phyloP scores from a whole-genome alignment of 768 basidiomycete species.

The Kwoniella pini region DNA sequence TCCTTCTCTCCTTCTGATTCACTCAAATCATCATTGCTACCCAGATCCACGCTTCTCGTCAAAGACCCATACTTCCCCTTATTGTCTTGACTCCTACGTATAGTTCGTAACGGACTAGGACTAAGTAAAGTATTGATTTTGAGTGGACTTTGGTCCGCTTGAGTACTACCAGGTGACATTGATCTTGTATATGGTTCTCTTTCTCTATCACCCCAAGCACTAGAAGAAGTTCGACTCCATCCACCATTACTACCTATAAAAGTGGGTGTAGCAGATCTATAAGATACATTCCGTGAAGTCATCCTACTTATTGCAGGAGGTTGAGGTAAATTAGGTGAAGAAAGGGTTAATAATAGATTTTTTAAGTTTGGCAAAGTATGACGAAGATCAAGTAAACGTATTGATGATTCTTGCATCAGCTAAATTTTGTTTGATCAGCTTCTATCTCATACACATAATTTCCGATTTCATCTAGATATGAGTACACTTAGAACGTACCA shows the following conservation, averaged over 20 bases:
- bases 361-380: constrained; percentile 97
- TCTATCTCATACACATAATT: too few species aligned
- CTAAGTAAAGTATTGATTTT: background rate
- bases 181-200: background rate
- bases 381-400: constrained; percentile 86
- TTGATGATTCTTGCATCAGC: constrained; percentile 88
- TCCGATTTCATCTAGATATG: too few species aligned
- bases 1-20: constrained; percentile 1
- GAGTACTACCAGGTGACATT: background rate
- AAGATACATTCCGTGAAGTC: background rate
- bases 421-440: too few species aligned
- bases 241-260: background rate
- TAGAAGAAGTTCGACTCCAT: constrained; percentile 9
- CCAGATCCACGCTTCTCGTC: background rate
- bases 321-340: constrained; percentile 34
- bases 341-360: constrained; percentile 74
- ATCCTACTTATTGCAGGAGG: background rate
- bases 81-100: background rate
- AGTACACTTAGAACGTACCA: constrained; percentile 63
- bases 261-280: constrained; percentile 7
- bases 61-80: constrained; percentile 2
- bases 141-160: background rate
- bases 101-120: constrained; percentile 7
- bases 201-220: constrained; percentile 3
- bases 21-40: constrained; percentile 1